Conservation (phyloP, 768 basidiomycete genomes). For the Russula dissimulans region DNA sequence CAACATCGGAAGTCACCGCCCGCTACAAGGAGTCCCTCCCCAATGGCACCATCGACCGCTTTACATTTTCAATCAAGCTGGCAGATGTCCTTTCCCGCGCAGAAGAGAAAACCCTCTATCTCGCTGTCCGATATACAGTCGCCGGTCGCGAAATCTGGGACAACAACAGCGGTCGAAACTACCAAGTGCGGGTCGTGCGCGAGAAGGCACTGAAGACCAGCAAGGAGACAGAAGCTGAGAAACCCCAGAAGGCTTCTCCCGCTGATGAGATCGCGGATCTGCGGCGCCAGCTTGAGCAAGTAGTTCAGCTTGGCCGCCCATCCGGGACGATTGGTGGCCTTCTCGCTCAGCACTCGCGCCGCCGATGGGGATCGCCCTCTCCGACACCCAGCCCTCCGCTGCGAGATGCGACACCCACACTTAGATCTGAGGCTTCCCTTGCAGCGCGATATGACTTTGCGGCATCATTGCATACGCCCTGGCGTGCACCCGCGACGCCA, state of each 20-base stretch:
- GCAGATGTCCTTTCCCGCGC: conserved; percentile 68
- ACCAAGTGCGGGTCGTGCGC: conserved; percentile 58
- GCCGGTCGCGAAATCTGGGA: conserved; percentile 85
- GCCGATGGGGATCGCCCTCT: conserved; percentile 15
- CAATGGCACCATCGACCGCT: conserved; percentile 50
- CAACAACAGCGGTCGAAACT: conserved; percentile 75
- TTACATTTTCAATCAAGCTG: conserved; percentile 67
- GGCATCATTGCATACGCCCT: conserved; percentile 40
- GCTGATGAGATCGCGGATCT: conserved; percentile 50
- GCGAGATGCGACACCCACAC: conserved; percentile 15
- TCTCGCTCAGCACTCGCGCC: conserved; percentile 19
- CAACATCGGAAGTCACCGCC: conserved; percentile 86
- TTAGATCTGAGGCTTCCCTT: conserved; percentile 33
- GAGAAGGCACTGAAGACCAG: conserved; percentile 27
- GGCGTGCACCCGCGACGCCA: conserved; percentile 29
- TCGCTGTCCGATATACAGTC: conserved; percentile 67
- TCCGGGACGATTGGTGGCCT: conserved; percentile 30
- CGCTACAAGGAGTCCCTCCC: conserved; percentile 45
- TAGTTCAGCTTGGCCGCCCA: conserved; percentile 31
- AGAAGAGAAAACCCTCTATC: conserved; percentile 73
- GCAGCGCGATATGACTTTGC: conserved; percentile 52
- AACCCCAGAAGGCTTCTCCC: background rate
- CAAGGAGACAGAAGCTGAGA: background rate
- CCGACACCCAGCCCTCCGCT: conserved; percentile 15
- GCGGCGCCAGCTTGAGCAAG: conserved; percentile 55